Base-by-base conservation (phyloP, 768 basidiomycete species). In the Amanita polypyramis region DNA sequence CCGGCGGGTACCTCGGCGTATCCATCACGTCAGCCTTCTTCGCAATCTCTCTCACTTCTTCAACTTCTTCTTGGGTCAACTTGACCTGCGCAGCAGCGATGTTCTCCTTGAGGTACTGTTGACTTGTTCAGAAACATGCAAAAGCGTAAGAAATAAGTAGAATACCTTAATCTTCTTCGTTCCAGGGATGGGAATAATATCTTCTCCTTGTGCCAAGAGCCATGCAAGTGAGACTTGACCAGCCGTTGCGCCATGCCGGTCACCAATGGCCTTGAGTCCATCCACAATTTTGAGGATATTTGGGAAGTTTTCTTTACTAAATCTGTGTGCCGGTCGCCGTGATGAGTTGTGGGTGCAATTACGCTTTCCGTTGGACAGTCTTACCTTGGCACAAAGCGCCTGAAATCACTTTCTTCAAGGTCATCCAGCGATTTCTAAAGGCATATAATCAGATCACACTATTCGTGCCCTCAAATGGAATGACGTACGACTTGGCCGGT, bases 211-310 rank as follows among this genome's bases (percentile, higher is more conserved):
- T 0, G 68, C 67, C 12, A 76, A 66, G 2, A 76, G 51, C 73
- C 70, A 77, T 1, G 73, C 75, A n/a, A 79, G 64, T 1, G 68
- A 54, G 25, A 75, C 60, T 56, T 77, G 76, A 3, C 70, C 69
- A 1, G 69, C 56, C 6, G 74, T 72, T 2, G 66, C 70, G 33
- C 63, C 53, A 49, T 73, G 61, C 43, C 65, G 68, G 36, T 55
- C 55, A 9, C 67, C 72, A 23, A 74, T 60, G 11, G 53, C 53
- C 43, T 64, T 58, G 17, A 75, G 54, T 10, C 59, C 60, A 12
- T 72, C 66, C 8, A 61, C 70, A n/a, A 77, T 45, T 19, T 66
- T 60, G n/a, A 72, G 55, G 32, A 73, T 65, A 17, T 70, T 73
- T 3, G 72, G 73, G 56, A 74, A 74, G 59, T 73, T 73, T 55